These are phyloP conservation scores for Castanopsis chinensis DNA, from an alignment of 306 rosid species.

Conservation along the genomic window DNA sequence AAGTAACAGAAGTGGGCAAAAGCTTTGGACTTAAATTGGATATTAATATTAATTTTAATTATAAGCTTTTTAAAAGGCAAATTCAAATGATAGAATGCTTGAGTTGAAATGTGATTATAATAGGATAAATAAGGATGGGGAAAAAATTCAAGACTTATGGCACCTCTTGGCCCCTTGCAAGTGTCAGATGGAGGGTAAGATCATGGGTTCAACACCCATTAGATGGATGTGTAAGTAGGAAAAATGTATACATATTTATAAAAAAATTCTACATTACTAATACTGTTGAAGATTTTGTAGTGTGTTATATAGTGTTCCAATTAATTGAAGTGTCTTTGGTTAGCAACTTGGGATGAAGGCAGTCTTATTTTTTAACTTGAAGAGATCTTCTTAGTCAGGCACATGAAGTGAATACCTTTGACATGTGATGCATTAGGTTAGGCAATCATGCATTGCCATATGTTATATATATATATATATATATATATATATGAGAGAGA, in stretches of 20 bases:
- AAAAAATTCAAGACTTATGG: no score
- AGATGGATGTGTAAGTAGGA: no score
- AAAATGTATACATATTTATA: neutral
- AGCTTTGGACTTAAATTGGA: neutral
- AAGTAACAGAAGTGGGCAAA: neutral
- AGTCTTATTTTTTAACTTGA: neutral
- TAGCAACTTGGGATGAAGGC: slow-evolving; percentile 70
- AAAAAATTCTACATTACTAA: neutral
- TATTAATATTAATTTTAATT: neutral
- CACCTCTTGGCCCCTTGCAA: no score
- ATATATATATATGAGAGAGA: neutral
- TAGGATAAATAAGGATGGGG: neutral
- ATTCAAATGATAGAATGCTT: neutral
- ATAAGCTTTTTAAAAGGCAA: no score
- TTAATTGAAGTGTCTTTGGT: slow-evolving; percentile 30
- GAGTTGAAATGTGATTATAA: neutral
- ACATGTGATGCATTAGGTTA: slow-evolving; percentile 8
- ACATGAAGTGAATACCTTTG: slow-evolving; percentile 1
- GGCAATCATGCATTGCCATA: neutral
- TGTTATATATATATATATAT: no score
- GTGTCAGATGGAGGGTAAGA: no score
- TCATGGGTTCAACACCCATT: no score
- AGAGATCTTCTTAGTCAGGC: neutral
- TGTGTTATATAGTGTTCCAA: neutral
- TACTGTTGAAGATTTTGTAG: neutral